A percentile compares a stretch with the other conserved stretches of the same genome.
Conservation (phyloP, 257 asterid genomes). For the Jacaranda mimosifolia region DNA sequence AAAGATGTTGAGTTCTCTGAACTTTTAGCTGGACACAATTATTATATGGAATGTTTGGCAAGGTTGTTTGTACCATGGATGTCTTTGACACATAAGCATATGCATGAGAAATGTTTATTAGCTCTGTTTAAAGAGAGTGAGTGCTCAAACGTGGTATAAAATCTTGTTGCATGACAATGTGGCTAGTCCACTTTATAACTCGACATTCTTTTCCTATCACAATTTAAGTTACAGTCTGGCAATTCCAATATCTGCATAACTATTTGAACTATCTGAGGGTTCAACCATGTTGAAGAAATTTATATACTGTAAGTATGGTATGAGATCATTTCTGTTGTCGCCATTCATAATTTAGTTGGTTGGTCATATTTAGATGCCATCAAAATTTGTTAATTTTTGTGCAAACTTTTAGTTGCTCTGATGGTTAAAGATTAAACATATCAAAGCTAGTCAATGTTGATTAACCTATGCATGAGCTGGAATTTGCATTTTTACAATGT, state of each 20-base stretch:
- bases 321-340: background rate
- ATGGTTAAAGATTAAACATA: background rate
- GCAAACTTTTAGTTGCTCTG: background rate
- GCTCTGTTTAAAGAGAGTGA: conserved; percentile 19
- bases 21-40: conserved; percentile 22
- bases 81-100: conserved; percentile 23
- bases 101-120: conserved; percentile 1
- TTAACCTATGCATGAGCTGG: conserved; percentile 8
- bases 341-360: conserved; percentile 1
- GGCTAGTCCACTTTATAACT: conserved; percentile 16
- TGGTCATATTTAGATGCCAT: background rate
- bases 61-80: conserved; percentile 19
- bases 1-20: conserved; percentile 10
- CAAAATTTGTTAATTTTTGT: conserved; percentile 7
- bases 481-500: background rate
- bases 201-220: conserved; percentile 5
- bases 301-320: background rate
- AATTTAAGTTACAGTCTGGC: conserved; percentile 2
- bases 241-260: background rate
- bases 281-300: conserved; percentile 1
- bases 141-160: background rate
- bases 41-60: conserved; percentile 6
- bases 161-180: conserved; percentile 20
- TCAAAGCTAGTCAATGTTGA: background rate
- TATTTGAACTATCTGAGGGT: conserved; percentile 16